phyloP scores from a whole-genome alignment of 768 basidiomycete species.

The Tricholomella constricta region DNA sequence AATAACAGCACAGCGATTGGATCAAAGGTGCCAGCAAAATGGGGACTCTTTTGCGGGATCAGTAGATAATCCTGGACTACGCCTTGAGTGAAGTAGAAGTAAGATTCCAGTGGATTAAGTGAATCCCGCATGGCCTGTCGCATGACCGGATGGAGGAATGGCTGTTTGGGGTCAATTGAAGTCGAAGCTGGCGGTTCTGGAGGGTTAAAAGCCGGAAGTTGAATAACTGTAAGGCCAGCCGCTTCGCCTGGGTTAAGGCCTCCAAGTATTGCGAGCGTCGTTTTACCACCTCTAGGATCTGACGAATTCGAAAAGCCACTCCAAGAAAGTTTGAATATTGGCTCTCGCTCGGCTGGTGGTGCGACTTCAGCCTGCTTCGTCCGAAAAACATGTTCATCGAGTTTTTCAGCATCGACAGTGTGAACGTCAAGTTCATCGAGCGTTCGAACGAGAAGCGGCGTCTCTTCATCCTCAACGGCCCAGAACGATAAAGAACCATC shows the following conservation, averaged over 20 bases:
- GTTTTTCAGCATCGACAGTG: slow-evolving; percentile 46
- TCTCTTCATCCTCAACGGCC: slow-evolving; percentile 76
- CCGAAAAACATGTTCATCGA: slow-evolving; percentile 44
- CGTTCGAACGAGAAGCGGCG: slow-evolving; percentile 74
- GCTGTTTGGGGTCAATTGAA: slow-evolving; percentile 30
- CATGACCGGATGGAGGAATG: slow-evolving; percentile 43
- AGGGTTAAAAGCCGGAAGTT: slow-evolving; percentile 67
- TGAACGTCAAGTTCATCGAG: slow-evolving; percentile 57
- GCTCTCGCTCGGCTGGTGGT: slow-evolving; percentile 49
- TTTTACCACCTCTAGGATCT: slow-evolving; percentile 70
- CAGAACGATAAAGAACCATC: slow-evolving; percentile 87
- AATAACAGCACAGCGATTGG: slow-evolving; percentile 68
- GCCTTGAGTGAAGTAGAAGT: slow-evolving; percentile 59
- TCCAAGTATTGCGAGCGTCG: slow-evolving; percentile 76
- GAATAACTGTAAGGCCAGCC: slow-evolving; percentile 67
- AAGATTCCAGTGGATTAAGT: slow-evolving; percentile 46
- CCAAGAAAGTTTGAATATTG: slow-evolving; percentile 88
- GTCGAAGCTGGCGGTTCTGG: slow-evolving; percentile 42
- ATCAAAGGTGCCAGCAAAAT: slow-evolving; percentile 68
- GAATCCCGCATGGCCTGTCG: slow-evolving; percentile 68
- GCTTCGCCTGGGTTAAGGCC: slow-evolving; percentile 58
- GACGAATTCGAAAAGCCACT: slow-evolving; percentile 69
- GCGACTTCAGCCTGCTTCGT: slow-evolving; percentile 16
- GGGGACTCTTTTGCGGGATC: slow-evolving; percentile 68
- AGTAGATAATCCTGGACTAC: slow-evolving; percentile 79